phyloP scores from a whole-genome alignment of 176 grass and related monocot genomes.

The Poa pratensis region DNA sequence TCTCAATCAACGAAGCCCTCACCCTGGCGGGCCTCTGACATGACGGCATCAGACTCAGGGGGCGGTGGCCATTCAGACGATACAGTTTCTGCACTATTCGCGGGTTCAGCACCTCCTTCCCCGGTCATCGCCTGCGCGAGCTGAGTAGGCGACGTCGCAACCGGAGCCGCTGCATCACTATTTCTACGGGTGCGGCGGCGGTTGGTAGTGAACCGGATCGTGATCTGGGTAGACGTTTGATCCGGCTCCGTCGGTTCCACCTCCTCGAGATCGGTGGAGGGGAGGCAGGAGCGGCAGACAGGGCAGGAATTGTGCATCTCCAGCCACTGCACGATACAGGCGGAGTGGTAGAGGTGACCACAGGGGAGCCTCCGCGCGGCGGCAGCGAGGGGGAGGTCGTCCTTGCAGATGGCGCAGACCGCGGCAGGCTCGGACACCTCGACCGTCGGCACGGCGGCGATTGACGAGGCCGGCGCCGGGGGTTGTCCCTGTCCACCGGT shows the following conservation, averaged over 20 bases:
- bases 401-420: conserved; percentile 80
- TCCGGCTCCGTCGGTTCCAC: conserved; percentile 10
- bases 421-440: conserved; percentile 55
- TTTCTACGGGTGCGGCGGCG: conserved; percentile 18
- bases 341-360: conserved; percentile 79
- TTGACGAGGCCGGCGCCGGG: conserved; percentile 58
- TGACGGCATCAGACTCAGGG: conserved; percentile 53
- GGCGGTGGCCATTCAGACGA: conserved; percentile 67
- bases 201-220: conserved; percentile 43
- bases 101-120: conserved; percentile 51
- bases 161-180: not conserved
- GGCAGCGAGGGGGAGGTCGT: conserved; percentile 61
- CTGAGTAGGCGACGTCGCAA: conserved; percentile 61
- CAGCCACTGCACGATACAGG: conserved; percentile 83
- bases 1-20: conserved; percentile 69
- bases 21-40: conserved; percentile 59
- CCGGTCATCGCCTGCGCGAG: conserved; percentile 64
- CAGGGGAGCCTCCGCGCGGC: conserved; percentile 72
- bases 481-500: conserved; percentile 44
- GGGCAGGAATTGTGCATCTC: conserved; percentile 88
- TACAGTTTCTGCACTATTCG: conserved; percentile 68
- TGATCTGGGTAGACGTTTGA: conserved; percentile 36
- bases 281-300: conserved; percentile 77
- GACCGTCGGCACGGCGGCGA: conserved; percentile 72
- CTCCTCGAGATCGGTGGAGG: not conserved